phyloP scores from a whole-genome alignment of 768 basidiomycete species.

The Suillus subluteus region DNA sequence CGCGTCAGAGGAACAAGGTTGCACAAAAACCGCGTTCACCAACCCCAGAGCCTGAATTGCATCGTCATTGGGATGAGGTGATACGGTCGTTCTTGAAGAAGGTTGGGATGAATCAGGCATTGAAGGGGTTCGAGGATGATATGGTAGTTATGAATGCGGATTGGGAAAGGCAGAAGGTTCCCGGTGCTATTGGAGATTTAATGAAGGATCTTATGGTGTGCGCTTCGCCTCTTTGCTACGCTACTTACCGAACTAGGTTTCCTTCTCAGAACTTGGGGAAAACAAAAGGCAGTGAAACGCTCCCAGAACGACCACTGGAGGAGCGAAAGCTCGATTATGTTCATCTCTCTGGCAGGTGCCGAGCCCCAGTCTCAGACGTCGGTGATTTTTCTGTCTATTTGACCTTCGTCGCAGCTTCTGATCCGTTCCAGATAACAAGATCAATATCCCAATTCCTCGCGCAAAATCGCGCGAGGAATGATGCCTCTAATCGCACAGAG shows the following conservation, averaged over 20 bases:
- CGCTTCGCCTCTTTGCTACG: conserved; percentile 9
- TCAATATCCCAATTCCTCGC: conserved; percentile 76
- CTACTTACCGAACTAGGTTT: conserved; percentile 8
- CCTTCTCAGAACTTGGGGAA: conserved; percentile 31
- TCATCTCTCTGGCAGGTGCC: conserved; percentile 47
- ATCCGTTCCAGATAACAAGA: conserved; percentile 57
- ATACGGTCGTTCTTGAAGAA: conserved; percentile 56
- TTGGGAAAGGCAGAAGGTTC: conserved; percentile 64
- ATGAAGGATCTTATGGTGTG: conserved; percentile 55
- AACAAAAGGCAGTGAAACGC: conserved; percentile 32
- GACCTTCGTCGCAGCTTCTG: neutral
- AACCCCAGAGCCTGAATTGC: conserved; percentile 47
- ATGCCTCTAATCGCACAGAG: conserved; percentile 76
- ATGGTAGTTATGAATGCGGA: conserved; percentile 69
- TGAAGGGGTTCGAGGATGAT: conserved; percentile 69
- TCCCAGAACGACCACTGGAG: conserved; percentile 48
- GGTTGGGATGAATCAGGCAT: conserved; percentile 59
- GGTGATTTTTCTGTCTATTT: conserved; percentile 45
- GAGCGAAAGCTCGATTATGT: conserved; percentile 71
- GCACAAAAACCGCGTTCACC: conserved; percentile 34
- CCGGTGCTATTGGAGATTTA: conserved; percentile 56
- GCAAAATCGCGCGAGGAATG: conserved; percentile 69
- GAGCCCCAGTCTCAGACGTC: conserved; percentile 58
- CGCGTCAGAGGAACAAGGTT: conserved; percentile 34
- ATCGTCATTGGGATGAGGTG: conserved; percentile 64